Evolutionary conservation across 1,284 basidiomycete genomes (phyloP).

Genomic region (Cutaneotrichosporon sp.): DNA sequence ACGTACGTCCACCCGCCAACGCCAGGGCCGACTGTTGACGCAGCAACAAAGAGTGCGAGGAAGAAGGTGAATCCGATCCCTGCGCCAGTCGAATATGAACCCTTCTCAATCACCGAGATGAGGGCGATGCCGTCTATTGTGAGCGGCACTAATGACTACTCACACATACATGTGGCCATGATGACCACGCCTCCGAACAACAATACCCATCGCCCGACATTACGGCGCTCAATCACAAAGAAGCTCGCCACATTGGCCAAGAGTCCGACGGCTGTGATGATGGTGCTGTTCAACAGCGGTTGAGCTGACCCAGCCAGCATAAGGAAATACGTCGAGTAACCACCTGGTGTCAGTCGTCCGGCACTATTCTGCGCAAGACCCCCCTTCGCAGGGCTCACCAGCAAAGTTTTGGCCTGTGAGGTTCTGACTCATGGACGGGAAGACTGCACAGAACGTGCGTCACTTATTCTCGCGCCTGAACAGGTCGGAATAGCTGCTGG

Average conservation of each 20-base stretch:
- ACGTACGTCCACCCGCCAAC: constrained; percentile 27
- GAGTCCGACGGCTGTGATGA: constrained; percentile 25
- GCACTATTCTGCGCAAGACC: no score
- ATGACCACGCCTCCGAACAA: constrained; percentile 24
- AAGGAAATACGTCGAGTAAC: constrained; percentile 31
- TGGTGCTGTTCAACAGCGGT: constrained; percentile 22
- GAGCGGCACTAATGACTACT: neutral
- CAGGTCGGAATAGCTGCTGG: constrained; percentile 24
- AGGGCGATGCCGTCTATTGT: constrained; percentile 5
- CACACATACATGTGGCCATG: constrained; percentile 28
- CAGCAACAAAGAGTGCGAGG: constrained; percentile 21
- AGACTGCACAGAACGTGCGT: constrained; percentile 23
- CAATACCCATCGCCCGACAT: constrained; percentile 22
- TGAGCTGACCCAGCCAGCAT: constrained; percentile 24
- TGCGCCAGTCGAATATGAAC: constrained; percentile 17
- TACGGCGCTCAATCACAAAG: constrained; percentile 28
- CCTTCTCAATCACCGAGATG: constrained; percentile 15
- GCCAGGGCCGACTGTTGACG: constrained; percentile 26
- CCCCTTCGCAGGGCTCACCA: no score
- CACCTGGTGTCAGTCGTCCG: neutral
- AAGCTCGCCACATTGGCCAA: constrained; percentile 23
- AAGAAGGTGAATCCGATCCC: constrained; percentile 23
- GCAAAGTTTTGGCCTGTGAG: constrained; percentile 17
- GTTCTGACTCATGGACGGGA: neutral
- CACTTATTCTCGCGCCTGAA: constrained; percentile 30